These are phyloP conservation scores for Penicillium brasilianum DNA, from an alignment of 2,329 filamentous ascomycete genomes.

Conservation along the genomic window DNA sequence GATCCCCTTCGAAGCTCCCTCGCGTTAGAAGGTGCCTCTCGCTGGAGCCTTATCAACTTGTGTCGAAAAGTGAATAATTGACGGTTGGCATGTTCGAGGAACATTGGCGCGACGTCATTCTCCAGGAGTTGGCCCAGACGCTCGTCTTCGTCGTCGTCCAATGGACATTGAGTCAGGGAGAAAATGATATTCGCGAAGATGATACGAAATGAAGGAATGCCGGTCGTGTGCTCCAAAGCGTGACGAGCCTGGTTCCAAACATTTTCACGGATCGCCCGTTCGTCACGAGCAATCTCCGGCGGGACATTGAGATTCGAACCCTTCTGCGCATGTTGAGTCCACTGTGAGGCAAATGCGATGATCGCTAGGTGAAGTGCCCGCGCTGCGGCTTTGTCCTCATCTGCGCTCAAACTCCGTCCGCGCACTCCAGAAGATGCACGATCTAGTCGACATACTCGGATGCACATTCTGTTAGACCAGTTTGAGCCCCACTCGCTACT, in stretches of 20 bases:
- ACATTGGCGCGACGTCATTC: slow-evolving; percentile 39
- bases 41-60: slow-evolving; percentile 28
- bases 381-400: slow-evolving; percentile 46
- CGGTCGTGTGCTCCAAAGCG: slow-evolving; percentile 44
- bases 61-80: slow-evolving; percentile 42
- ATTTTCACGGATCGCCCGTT: slow-evolving; percentile 45
- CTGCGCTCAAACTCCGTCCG: slow-evolving; percentile 42
- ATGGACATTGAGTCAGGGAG: slow-evolving; percentile 51
- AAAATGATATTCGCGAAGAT: slow-evolving; percentile 54
- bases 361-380: slow-evolving; percentile 50
- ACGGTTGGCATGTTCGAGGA: slow-evolving; percentile 48
- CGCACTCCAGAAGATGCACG: slow-evolving; percentile 43
- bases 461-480: slow-evolving; percentile 52
- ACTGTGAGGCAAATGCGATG: slow-evolving; percentile 53
- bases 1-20: neutral
- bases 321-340: slow-evolving; percentile 35
- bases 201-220: slow-evolving; percentile 53
- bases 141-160: slow-evolving; percentile 30
- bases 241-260: slow-evolving; percentile 51
- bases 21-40: slow-evolving; percentile 11
- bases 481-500: slow-evolving; percentile 43
- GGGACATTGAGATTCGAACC: slow-evolving; percentile 17
- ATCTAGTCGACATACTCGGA: slow-evolving; percentile 51
- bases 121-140: slow-evolving; percentile 29
- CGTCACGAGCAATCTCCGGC: slow-evolving; percentile 33